Base-by-base conservation (phyloP, 2,329 filamentous ascomycete genomes). In the Leptographium lundbergii region DNA sequence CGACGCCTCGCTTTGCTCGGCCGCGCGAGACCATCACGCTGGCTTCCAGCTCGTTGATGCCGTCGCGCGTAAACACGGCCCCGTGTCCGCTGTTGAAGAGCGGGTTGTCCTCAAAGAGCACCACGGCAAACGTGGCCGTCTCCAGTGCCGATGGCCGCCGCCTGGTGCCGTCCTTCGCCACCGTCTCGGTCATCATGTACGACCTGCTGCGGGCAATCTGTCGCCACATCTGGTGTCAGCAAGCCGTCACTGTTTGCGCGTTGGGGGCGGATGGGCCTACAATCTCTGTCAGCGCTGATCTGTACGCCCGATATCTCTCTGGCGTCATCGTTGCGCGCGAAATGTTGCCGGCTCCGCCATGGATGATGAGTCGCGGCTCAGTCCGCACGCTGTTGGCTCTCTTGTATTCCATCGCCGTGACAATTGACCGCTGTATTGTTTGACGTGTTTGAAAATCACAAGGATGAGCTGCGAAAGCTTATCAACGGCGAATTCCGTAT, bases 51-150 rank as follows among this genome's bases (percentile, higher is more conserved):
- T 96, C 88, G 69, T 91, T 91, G 62, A 85, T 80, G 22, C 91
- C 91, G 64, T 87, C 85, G 56, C 85, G 82, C 0, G 89, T 95
- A 71, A 95, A 96, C 24, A 95, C 90, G 56, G 90, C 88, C 57
- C 91, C 91, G 66, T 84, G 85, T 9, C 85, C 90, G 60, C 85
- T 84, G 73, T 96, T 96, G 79, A 94, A 95, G 5, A 95, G 80
- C 2, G 86, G 79, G 67, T 91, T 82, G 67, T 95, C 77, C 73
- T 96, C 91, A 19, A 96, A 81, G 29, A 86, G 77, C 1, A 77
- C 75, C 13, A 95, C 89, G 52, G 90, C 90, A 69, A 86, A 81
- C 1, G 86, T 86, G 1, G 89, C 89, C 0, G 84, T 81, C 59
- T 89, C 84, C 17, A 96, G 78, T 0, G 91, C 88, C 0, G 78